Conservation (phyloP, 768 basidiomycete genomes). For the Lactifluus piperatus region DNA sequence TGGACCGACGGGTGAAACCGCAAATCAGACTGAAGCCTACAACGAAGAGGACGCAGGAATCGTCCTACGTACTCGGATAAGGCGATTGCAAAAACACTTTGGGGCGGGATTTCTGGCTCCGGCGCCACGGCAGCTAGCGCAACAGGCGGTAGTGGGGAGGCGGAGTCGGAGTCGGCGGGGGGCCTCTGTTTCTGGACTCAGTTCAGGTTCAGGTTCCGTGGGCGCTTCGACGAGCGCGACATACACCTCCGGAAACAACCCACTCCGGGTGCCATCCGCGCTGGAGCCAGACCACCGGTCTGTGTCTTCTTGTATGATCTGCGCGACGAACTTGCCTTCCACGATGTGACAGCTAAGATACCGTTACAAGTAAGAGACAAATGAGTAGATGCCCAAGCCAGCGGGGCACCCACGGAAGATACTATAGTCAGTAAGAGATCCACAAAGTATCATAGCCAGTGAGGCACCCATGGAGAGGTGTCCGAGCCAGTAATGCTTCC, state of each 20-base stretch:
- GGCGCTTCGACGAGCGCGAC: constrained; percentile 60
- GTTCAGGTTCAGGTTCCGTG: constrained; percentile 33
- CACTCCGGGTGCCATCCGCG: constrained; percentile 52
- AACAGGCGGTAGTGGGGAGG: constrained; percentile 34
- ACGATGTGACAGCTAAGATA: constrained; percentile 65
- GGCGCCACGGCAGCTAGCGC: constrained; percentile 35
- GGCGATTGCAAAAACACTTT: constrained; percentile 53
- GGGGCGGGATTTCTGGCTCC: constrained; percentile 33
- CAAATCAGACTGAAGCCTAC: constrained; percentile 1
- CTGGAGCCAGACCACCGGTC: constrained; percentile 89
- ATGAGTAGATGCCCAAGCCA: too few species aligned
- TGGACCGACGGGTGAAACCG: not conserved
- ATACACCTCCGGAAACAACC: constrained; percentile 89
- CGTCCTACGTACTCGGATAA: constrained; percentile 54
- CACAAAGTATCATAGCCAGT: too few species aligned
- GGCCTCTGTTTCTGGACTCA: constrained; percentile 39
- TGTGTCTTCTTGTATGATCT: constrained; percentile 77
- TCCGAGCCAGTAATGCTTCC: too few species aligned
- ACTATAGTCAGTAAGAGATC: too few species aligned
- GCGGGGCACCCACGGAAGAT: too few species aligned
- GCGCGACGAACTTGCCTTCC: constrained; percentile 76
- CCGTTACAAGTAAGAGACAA: too few species aligned
- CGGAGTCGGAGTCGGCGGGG: constrained; percentile 52
- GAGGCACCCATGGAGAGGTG: too few species aligned
- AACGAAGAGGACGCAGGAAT: not conserved